Base-by-base conservation (phyloP, 371 early-diverging fungal species). In the Umbelopsis sp. region DNA sequence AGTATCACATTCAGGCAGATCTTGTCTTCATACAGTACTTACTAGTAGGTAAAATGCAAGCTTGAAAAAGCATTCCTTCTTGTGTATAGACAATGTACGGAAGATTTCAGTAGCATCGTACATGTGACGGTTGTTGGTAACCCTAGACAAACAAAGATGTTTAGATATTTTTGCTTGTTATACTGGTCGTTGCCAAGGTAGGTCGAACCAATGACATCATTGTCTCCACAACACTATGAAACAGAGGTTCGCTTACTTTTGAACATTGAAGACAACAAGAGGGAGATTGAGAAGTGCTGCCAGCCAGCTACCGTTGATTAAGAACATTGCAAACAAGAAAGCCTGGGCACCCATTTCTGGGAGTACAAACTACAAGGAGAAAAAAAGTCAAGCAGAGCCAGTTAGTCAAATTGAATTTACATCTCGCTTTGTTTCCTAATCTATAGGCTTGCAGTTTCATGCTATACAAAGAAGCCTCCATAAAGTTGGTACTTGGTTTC, bases 41-140 rank as follows among this genome's bases (percentile, higher is more conserved):
- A 84, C 84, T 52, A 97, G 77, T 71, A 98, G 87, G 74, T 96
- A 98, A 69, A 98, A 98, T 29, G 91, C 96, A 16, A 98, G 89
- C 81, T 98, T 98, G 79, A 94, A 84, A 74, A 97, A 97, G 78
- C 92, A 89, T 81, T 98, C 98, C 83, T 91, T 91, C 84, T 98
- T 98, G 78, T 97, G 96, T 64, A 81, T 80, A 20, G 87, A 80
- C 46, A 97, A 72, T 11, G 96, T 95, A 70, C 97, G 91, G 89
- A 98, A 98, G 70, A 98, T 96, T 79, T 97, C 97, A 51, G 98
- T 98, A 5, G 98, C 95, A 79, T 98, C 98, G 76, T 92, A 96
- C 89, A 93, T 91, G 82, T 96, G 96, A 71, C 90, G 89, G 67
- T 87, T 83, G 71, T 90, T 90, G 63, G 88, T 78, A 46, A 96